Evolutionary conservation across 2,329 filamentous ascomycete genomes (phyloP), one percentile per base, ranked within the genome.

Genomic region (Aspergillus novofumigatus): DNA sequence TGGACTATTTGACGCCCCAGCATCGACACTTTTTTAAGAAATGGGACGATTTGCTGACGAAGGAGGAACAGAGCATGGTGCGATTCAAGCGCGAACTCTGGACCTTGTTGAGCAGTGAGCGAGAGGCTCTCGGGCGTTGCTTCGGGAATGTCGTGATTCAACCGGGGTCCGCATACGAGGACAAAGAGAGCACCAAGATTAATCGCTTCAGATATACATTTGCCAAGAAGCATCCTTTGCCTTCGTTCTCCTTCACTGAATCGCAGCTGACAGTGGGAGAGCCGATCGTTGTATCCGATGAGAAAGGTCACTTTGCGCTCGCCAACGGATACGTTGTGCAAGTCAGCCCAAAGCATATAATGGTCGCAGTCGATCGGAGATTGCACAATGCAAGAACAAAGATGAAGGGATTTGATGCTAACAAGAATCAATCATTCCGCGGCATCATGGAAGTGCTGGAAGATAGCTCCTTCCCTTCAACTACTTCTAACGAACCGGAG

Each of bases 201-300:
- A 97, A 97, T 71, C 87, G 92, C 26, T 97, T 89, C 69, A 85
- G 84, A 52, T 99, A 99, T 75, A 89, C 84, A 0, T 91, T 99
- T 61, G 71, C 90, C 67, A 96, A 96, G 69, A 83, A 86, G 55
- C 81, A 82, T 25, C 72, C 81, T 0, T 67, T 77, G 2, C 65
- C 85, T 0, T 81, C 81, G 0, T 92, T 94, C 67, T 96, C 91
- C 0, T 99, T 99, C 68, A 78, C 91, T 1, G 93, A 97, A 66
- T 97, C 92, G 1, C 92, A 97, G 67, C 83, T 99, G 29, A 85
- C 81, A 1, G 81, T 90, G 26, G 93, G 93, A 45, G 94, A 99
- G 68, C 93, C 94, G 0, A 87, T 97, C 51, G 94, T 99, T n/a
- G 84, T 99, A 3, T 97, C 94, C 0, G 94, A 97, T 65, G 94